Conservation (phyloP, 768 basidiomycete genomes). For the Lentinus brumalis region DNA sequence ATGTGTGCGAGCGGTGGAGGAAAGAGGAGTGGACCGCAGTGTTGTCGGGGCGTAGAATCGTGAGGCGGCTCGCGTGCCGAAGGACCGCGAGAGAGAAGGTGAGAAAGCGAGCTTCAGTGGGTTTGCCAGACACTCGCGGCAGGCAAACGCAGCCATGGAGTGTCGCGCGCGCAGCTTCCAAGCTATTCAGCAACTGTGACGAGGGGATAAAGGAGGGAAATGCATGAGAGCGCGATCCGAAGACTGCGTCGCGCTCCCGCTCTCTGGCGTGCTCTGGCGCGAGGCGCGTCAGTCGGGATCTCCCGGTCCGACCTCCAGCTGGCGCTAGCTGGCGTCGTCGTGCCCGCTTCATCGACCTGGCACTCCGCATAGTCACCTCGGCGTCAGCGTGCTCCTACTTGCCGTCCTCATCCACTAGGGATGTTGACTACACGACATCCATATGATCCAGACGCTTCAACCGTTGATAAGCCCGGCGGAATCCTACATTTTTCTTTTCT, state of each 20-base stretch:
- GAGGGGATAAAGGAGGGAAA: not conserved
- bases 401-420: no score
- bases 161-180: not conserved
- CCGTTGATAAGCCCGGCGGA: no score
- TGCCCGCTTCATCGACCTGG: no score
- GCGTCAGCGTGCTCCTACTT: no score
- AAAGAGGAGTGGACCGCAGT: not conserved
- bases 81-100: not conserved
- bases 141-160: constrained; percentile 3
- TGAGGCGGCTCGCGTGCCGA: not conserved
- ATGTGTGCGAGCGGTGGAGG: not conserved
- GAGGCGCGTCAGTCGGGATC: not conserved
- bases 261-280: not conserved
- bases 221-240: not conserved
- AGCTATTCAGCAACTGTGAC: not conserved
- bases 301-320: not conserved
- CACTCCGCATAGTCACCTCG: no score
- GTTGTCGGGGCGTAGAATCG: not conserved
- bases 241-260: not conserved
- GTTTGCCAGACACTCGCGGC: constrained; percentile 6
- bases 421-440: no score
- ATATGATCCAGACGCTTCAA: no score
- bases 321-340: no score
- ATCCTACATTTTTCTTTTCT: no score
- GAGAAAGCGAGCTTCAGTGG: not conserved